Evolutionary conservation across 768 basidiomycete genomes (phyloP), one percentile per base, ranked within the genome.

Genomic region (Collybia sordida): DNA sequence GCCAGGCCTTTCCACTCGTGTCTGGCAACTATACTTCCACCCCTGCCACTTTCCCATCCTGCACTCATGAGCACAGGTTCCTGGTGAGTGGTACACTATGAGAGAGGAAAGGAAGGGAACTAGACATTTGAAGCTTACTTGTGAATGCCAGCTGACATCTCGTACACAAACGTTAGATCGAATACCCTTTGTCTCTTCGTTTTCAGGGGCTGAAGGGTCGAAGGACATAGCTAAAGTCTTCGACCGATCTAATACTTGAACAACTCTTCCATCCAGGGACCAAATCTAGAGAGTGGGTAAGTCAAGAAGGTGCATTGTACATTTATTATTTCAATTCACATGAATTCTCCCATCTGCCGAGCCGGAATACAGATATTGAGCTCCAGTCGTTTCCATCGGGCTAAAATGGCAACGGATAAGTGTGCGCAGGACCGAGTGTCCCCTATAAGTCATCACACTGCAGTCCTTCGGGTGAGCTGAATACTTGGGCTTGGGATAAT

Each of bases 341-440:
- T 96, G 94, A 46, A 96, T 82, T 53, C 67, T 79, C 9, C 93
- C 92, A 61, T 97, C 91, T 6, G 86, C 78, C 15, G 91, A 90
- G 21, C 96, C 96, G 18, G 93, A 95, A 67, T 98, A 98, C 37
- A 99, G 81, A 69, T 98, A 99, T 58, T 89, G 90, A 50, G 82
- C 79, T 7, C 94, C 93, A 6, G 97, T 99, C 4, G 93, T 93
- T 65, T 93, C 89, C 4, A 77, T 75, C 18, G 97, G 97, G 58
- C 93, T 95, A 71, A 98, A 99, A 70, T 98, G 88, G 64, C 95
- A 98, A 48, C 97, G 80, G 58, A 99, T 97, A 49, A 99, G 81
- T 0, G 97, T 99, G 37, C 88, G 80, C 37, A 96, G 69, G 19
- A 98, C 93, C 9, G 83, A 74, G 63, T 98, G 97, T 1, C 97